phyloP scores from a whole-genome alignment of 2,329 filamentous ascomycete genomes.

The Botrytis fabae region DNA sequence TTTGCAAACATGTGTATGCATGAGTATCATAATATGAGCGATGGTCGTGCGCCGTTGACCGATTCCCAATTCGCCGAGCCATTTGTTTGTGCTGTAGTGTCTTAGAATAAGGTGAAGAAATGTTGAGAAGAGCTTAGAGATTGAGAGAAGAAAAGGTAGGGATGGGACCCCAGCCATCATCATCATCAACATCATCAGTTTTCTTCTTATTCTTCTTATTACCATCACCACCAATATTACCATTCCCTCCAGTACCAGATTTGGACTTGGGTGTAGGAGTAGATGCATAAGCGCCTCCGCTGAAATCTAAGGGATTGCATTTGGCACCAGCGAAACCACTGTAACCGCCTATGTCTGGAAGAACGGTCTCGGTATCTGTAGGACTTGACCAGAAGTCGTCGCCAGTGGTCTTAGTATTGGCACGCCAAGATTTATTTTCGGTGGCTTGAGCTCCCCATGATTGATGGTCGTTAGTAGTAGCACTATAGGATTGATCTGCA shows the following conservation, averaged over 20 bases:
- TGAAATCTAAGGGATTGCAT: neutral
- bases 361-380: neutral
- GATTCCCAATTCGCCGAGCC: neutral
- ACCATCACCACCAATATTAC: neutral
- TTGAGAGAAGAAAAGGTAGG: slow-evolving; percentile 10
- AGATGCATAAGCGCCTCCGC: neutral
- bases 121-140: neutral
- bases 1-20: slow-evolving; percentile 1
- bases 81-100: neutral
- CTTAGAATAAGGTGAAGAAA: neutral
- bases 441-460: neutral
- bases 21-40: neutral
- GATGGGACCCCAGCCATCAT: slow-evolving; percentile 10
- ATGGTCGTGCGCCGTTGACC: neutral
- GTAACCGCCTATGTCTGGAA: neutral
- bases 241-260: neutral
- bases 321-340: neutral
- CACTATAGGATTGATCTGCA: neutral
- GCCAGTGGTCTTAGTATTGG: neutral
- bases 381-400: neutral
- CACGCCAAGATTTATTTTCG: neutral
- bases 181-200: neutral
- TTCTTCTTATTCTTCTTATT: neutral
- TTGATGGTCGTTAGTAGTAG: neutral
- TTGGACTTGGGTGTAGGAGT: slow-evolving; percentile 3